Evolutionary conservation across 768 basidiomycete genomes (phyloP).

Genomic region (Lyophyllum shimeji): DNA sequence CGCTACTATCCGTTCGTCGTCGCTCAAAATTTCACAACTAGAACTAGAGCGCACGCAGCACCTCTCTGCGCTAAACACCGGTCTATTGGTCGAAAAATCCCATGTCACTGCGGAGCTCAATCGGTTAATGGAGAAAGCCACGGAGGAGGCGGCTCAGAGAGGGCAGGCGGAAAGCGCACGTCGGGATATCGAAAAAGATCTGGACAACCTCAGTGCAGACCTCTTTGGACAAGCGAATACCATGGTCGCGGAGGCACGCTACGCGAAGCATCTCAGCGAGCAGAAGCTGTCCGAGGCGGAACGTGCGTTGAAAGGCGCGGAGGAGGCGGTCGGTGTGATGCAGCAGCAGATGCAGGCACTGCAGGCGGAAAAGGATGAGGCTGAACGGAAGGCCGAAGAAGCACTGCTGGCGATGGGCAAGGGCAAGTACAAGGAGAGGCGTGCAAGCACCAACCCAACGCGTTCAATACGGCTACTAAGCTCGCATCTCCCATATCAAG

Average conservation of each 20-base stretch:
- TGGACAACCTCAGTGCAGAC: conserved; percentile 90
- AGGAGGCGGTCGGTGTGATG: conserved; percentile 83
- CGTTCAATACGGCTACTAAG: conserved; percentile 51
- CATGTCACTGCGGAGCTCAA: conserved; percentile 92
- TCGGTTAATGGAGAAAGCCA: conserved; percentile 91
- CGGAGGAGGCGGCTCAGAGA: conserved; percentile 88
- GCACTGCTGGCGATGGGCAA: conserved; percentile 59
- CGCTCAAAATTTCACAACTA: conserved; percentile 71
- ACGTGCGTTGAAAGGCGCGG: conserved; percentile 74
- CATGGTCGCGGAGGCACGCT: conserved; percentile 96
- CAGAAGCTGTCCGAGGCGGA: conserved; percentile 78
- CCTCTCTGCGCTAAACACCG: conserved; percentile 86
- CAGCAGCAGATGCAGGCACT: conserved; percentile 82
- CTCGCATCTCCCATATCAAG: conserved; percentile 74
- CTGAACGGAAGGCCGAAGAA: conserved; percentile 51
- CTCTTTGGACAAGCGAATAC: conserved; percentile 92
- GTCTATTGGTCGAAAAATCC: conserved; percentile 86
- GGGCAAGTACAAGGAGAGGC: conserved; percentile 63
- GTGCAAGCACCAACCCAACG: conserved; percentile 25
- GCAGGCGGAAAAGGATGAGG: conserved; percentile 62
- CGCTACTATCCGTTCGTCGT: conserved; percentile 55
- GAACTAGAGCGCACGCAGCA: conserved; percentile 87
- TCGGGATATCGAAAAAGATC: conserved; percentile 84
- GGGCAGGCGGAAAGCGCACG: conserved; percentile 89
- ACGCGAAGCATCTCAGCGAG: conserved; percentile 62